Base-by-base conservation (phyloP, 495 filamentous ascomycete genomes). In the Delitschia confertaspora region DNA sequence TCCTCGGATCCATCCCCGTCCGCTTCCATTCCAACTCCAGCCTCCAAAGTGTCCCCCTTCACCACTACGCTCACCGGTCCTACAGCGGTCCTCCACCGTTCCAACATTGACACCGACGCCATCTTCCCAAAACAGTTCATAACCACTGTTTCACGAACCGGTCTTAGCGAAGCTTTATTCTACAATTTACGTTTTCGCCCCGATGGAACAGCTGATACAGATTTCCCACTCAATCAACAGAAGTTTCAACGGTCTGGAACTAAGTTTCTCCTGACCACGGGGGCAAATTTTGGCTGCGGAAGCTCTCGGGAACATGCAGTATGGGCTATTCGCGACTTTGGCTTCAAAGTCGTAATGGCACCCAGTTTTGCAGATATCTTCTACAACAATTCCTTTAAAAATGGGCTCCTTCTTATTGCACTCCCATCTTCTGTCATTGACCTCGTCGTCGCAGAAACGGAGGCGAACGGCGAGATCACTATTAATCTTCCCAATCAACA, bases 11-110 rank as follows among this genome's bases (percentile, higher is more conserved):
- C n/a, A n/a, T n/a, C n/a, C n/a, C n/a, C n/a, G n/a, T 76, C 81
- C 39, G 74, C 76, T 42, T 66, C 74, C 23, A 65, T 62, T 14
- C 64, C 65, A 11, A n/a, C n/a, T n/a, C 29, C 11, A 31, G 2
- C 2, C 3, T 2, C 6, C 3, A 2, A 31, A 14, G 16, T 6
- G 16, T 31, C 29, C 11, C 11, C 29, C 3, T 31, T n/a, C 29
- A n/a, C 29, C 29, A 31, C 29, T 31, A 31, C 29, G 3, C 3
- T 31, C 16, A 3, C 11, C 6, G 29, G 29, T 6, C 11, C 11
- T 6, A 14, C 16, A 2, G 29, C 29, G 2, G 16, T 31, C 2
- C 3, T 31, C 29, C 11, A 31, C 11, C 29, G 29, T 14, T 31
- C 29, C 3, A 31, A 31, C 6, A 31, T 31, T 14, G 29, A 31